A percentile compares a stretch with the other conserved stretches of the same genome.
phyloP scores from a whole-genome alignment of 2,329 filamentous ascomycete genomes.

The Cyphellophora europaea region DNA sequence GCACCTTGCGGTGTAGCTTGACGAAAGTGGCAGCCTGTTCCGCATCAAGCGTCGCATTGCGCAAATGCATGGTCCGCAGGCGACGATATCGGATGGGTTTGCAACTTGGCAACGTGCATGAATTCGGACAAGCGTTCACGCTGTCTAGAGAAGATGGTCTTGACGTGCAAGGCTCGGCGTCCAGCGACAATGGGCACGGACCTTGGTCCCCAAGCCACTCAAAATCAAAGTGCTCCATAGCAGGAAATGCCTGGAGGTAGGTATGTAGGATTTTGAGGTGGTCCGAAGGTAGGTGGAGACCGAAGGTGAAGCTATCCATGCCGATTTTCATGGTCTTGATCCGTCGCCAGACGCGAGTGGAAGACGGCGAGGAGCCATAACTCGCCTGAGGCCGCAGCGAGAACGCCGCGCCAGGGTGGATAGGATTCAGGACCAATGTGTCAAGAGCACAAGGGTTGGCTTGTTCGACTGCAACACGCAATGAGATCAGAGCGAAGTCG shows the following conservation, averaged over 20 bases:
- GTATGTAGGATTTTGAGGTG: constrained; percentile 73
- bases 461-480: constrained; percentile 74
- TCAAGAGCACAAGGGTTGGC: constrained; percentile 56
- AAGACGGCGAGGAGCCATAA: constrained; percentile 64
- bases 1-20: constrained; percentile 53
- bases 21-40: constrained; percentile 63
- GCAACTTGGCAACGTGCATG: constrained; percentile 32
- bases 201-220: constrained; percentile 66
- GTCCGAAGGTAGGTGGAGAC: constrained; percentile 51
- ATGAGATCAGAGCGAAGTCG: constrained; percentile 80
- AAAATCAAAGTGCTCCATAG: constrained; percentile 63
- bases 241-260: constrained; percentile 62
- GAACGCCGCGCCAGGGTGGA: constrained; percentile 67
- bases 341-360: constrained; percentile 65
- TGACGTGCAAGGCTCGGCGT: constrained; percentile 58
- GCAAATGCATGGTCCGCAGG: constrained; percentile 59
- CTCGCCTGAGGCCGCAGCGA: constrained; percentile 68
- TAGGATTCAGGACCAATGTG: constrained; percentile 61
- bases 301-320: constrained; percentile 62
- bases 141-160: constrained; percentile 29
- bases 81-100: constrained; percentile 56
- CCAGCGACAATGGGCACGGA: constrained; percentile 62
- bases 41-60: constrained; percentile 64
- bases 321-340: constrained; percentile 65
- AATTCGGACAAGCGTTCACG: constrained; percentile 25